Base-by-base conservation (phyloP, 306 rosid species). In the Hippophae tibetana region DNA sequence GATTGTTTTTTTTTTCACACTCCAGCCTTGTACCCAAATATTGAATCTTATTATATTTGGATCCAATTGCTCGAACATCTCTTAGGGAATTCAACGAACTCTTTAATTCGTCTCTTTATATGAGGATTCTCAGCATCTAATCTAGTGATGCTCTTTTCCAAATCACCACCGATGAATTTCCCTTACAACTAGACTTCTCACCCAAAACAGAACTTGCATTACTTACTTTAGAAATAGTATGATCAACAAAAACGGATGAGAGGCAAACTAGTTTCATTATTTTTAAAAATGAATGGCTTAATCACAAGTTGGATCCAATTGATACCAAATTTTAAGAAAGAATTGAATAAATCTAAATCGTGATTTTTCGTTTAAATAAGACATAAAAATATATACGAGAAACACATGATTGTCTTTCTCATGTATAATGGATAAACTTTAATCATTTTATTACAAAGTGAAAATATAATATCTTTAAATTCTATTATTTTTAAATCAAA, bases 1-100 rank as follows among this genome's bases (percentile, higher is more conserved):
- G 18, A 18, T 18, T 18, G 18, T 18, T 18, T 18, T 18, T 18
- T 18, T 74, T 78, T 60, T 81, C 81, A 44, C 86, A 81, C 64
- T 78, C 86, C 61, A 81, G 60, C 65, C 78, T 78, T 14, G 81
- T 70, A 18, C 18, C 18, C 18, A 18, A 18, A 7, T 78, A 81
- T 70, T 81, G 74, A 58, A 71, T 76, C 74, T 74, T 74, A 43
- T 18, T 18, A 18, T 66, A 69, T 63, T 68, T 81, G 25, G 81
- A 65, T 38, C 77, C 81, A 44, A 76, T 67, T 27, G 75, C 70
- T 72, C 79, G 40, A 31, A 81, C 74, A 44, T 74, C 86, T 69
- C 76, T 52, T 18, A 18, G 83, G 86, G 53, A 81, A 81, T 43
- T 81, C 86, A 25, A 81, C 86, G 59, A 78, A 81, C 70, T 83